These are phyloP conservation scores for Komagataea norvegica DNA, from an alignment of 1,139 yeast species.

Conservation along the genomic window DNA sequence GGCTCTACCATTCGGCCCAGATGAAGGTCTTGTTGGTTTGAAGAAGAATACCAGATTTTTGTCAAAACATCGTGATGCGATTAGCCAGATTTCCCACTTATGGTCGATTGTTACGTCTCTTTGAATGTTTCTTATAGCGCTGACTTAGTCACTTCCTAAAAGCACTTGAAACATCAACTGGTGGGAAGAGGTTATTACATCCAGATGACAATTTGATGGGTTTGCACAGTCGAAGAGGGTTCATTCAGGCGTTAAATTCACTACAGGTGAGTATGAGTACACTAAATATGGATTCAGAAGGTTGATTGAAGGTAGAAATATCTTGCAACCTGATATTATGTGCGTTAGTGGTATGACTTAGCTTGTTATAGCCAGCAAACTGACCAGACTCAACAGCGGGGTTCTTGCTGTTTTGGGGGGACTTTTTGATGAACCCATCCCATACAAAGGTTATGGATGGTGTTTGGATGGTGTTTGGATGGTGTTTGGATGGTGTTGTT, in stretches of 20 bases:
- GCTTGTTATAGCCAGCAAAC: constrained; percentile 42
- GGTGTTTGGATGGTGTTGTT: too few species aligned
- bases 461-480: too few species aligned
- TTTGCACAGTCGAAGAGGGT: constrained; percentile 42
- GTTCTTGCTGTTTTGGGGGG: constrained; percentile 42
- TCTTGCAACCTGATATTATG: constrained; percentile 48
- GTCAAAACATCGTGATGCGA: constrained; percentile 37
- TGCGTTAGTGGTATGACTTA: constrained; percentile 51
- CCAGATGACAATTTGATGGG: constrained; percentile 48
- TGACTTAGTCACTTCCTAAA: constrained; percentile 39
- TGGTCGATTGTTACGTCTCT: constrained; percentile 51
- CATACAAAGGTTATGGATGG: constrained; percentile 39
- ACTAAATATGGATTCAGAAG: constrained; percentile 46
- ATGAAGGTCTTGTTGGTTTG: constrained; percentile 42
- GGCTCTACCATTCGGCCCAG: constrained; percentile 47
- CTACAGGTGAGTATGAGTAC: constrained; percentile 50
- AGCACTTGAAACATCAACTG: constrained; percentile 44
- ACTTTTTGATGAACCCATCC: constrained; percentile 45
- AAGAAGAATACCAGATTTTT: constrained; percentile 42
- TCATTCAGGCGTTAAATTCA: constrained; percentile 41
- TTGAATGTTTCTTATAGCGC: constrained; percentile 43
- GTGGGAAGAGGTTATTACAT: constrained; percentile 47
- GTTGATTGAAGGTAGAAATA: constrained; percentile 43
- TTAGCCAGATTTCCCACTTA: constrained; percentile 48
- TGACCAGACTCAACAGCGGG: constrained; percentile 44